These are phyloP conservation scores for Samsoniella hepiali DNA, from an alignment of 2,329 filamentous ascomycete genomes.

Conservation along the genomic window DNA sequence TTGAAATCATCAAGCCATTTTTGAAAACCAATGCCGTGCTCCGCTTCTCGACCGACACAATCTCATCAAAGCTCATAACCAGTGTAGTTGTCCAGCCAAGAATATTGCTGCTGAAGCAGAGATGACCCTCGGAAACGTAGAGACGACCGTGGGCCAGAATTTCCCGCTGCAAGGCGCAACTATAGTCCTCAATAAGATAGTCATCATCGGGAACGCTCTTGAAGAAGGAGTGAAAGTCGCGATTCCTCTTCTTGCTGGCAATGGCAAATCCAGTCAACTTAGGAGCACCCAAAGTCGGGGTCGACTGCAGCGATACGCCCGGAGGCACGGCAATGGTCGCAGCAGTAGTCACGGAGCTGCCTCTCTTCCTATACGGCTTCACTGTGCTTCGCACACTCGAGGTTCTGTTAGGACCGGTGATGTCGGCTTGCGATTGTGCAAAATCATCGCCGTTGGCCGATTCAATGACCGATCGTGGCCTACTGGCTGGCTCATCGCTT, in stretches of 20 bases:
- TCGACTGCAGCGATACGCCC: constrained; percentile 58
- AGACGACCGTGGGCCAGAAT: constrained; percentile 91
- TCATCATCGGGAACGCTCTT: constrained; percentile 97
- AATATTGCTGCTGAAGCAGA: constrained; percentile 99
- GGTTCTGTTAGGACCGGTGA: constrained; percentile 63
- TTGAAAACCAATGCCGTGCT: constrained; percentile 94
- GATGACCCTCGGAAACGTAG: constrained; percentile 94
- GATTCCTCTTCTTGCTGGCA: constrained; percentile 91
- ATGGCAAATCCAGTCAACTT: constrained; percentile 94
- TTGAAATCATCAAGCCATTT: constrained; percentile 95
- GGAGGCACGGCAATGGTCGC: constrained; percentile 68
- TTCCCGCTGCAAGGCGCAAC: constrained; percentile 90
- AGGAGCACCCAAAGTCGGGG: constrained; percentile 56
- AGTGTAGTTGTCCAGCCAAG: constrained; percentile 96
- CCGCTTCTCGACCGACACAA: constrained; percentile 94
- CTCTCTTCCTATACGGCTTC: constrained; percentile 67
- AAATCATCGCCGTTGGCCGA: constrained; percentile 54
- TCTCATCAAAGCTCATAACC: constrained; percentile 97
- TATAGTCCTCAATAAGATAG: constrained; percentile 97
- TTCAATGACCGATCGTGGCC: constrained; percentile 52
- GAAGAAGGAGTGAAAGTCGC: constrained; percentile 91
- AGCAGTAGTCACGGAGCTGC: constrained; percentile 71
- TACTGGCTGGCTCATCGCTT: constrained; percentile 35
- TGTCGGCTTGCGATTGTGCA: constrained; percentile 54
- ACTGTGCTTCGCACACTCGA: constrained; percentile 65